phyloP scores from a whole-genome alignment of 176 grass and related monocot species.

The Oryza longistaminata region DNA sequence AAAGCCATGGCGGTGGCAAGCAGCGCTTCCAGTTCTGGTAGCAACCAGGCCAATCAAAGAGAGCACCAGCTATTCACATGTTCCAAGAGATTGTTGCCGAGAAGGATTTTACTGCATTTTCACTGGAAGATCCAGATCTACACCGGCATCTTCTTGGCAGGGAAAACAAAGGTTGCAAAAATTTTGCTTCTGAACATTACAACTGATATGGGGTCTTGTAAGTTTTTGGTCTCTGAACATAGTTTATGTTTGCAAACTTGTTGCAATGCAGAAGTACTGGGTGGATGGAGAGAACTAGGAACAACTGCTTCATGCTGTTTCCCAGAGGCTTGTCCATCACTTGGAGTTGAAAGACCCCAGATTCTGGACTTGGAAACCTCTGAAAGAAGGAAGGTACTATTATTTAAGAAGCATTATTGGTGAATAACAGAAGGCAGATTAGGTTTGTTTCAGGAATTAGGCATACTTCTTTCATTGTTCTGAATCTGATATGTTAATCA shows the following conservation, averaged over 20 bases:
- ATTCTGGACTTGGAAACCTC: constrained; percentile 50
- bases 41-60: constrained; percentile 48
- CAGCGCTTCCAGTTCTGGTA: neutral
- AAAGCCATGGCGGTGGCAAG: neutral
- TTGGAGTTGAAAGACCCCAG: constrained; percentile 48
- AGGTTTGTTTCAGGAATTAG: neutral
- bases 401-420: neutral
- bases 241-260: constrained; percentile 15
- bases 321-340: constrained; percentile 51
- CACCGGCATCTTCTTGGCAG: constrained; percentile 29
- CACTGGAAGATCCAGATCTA: constrained; percentile 31
- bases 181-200: neutral
- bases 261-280: constrained; percentile 53
- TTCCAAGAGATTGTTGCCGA: constrained; percentile 37
- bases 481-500: constrained; percentile 8
- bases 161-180: constrained; percentile 41
- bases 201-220: neutral
- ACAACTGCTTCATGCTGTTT: constrained; percentile 52
- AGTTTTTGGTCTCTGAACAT: neutral
- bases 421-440: neutral
- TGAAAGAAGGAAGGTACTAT: constrained; percentile 48
- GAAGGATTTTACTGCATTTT: neutral
- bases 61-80: constrained; percentile 42
- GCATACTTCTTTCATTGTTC: neutral
- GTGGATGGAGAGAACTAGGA: constrained; percentile 34